Evolutionary conservation across 345 rosid genomes (phyloP).

Genomic region (Erysimum cheiranthoides): DNA sequence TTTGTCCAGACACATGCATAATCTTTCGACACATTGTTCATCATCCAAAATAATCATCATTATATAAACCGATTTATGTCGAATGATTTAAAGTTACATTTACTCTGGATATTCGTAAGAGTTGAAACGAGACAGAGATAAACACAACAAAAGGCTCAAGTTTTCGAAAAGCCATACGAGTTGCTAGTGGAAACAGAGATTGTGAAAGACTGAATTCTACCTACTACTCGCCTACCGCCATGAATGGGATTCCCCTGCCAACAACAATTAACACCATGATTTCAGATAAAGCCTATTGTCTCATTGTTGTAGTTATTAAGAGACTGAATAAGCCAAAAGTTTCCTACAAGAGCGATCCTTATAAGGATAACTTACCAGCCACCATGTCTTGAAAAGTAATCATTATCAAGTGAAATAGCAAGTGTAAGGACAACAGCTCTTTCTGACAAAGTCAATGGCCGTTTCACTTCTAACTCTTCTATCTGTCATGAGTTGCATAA

Average conservation of each 20-base stretch:
- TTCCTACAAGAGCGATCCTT: neutral
- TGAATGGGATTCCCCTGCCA: conserved; percentile 68
- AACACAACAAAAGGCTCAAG: conserved; percentile 34
- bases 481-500: conserved; percentile 51
- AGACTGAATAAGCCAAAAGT: neutral
- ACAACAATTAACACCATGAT: conserved; percentile 22
- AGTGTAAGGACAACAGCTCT: conserved; percentile 85
- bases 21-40: conserved; percentile 2
- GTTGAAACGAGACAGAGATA: conserved; percentile 14
- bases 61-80: conserved; percentile 7
- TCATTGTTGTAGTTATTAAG: neutral
- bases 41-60: conserved; percentile 31
- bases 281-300: neutral
- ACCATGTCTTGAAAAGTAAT: conserved; percentile 93
- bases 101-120: neutral
- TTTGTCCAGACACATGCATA: conserved; percentile 32
- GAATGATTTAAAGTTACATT: conserved; percentile 9
- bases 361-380: conserved; percentile 63
- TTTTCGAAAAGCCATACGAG: conserved; percentile 17
- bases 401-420: conserved; percentile 94
- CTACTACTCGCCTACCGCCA: conserved; percentile 63
- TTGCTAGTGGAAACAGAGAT: conserved; percentile 2
- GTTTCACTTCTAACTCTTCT: conserved; percentile 76
- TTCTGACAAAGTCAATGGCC: conserved; percentile 74
- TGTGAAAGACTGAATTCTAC: conserved; percentile 19